Base-by-base conservation (phyloP, 495 filamentous ascomycete genomes). In the Penicillium paxilli region DNA sequence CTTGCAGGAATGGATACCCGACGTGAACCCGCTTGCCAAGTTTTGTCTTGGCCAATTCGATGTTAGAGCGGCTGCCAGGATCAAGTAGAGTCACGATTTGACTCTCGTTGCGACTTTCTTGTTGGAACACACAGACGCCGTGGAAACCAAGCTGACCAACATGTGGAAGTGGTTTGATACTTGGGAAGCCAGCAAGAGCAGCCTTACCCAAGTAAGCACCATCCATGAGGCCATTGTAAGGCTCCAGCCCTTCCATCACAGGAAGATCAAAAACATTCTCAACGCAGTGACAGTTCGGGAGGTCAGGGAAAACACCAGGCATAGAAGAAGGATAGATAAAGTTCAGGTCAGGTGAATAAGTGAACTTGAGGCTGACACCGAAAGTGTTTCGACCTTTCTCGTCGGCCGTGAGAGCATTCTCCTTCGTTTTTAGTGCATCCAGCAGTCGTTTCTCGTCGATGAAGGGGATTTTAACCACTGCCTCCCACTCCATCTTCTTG, bases 401-500 rank as follows among this genome's bases (percentile, higher is more conserved):
- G 1, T 84, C 86, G 1, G 87, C 81, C 2, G 81, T 83, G 19
- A 99, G 80, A 22, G 88, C 76, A 41, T 86, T 73, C 52, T 98
- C 91, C 65, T 84, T 90, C 10, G 90, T 87, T 16, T 80, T 87
- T 84, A 99, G 94, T 10, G 93, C 95, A 28, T 76, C 73, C 32
- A 99, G 77, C 16, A 99, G 73, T 3, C 95, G 82, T 46, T 82
- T 79, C 66, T 98, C 92, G 25, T 98, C 91, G 60, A 99, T 99
- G 72, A 99, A 99, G 0, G 95, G 95, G 57, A 99, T 98, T 73
- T 96, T 97, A 48, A 98, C 92, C 33, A 99, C 92, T 25, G 94
- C 95, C 63, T 99, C 95, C 95, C 95, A 99, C 59, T 98, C 95
- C 91, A 96, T 95, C 77, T 96, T 99, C 80, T 99, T 99, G 50